Percentiles rank a stretch among this genome's conserved stretches.
These are phyloP conservation scores for Arthrinium puccinioides DNA, from an alignment of 2,329 filamentous ascomycete genomes.

Conservation along the genomic window DNA sequence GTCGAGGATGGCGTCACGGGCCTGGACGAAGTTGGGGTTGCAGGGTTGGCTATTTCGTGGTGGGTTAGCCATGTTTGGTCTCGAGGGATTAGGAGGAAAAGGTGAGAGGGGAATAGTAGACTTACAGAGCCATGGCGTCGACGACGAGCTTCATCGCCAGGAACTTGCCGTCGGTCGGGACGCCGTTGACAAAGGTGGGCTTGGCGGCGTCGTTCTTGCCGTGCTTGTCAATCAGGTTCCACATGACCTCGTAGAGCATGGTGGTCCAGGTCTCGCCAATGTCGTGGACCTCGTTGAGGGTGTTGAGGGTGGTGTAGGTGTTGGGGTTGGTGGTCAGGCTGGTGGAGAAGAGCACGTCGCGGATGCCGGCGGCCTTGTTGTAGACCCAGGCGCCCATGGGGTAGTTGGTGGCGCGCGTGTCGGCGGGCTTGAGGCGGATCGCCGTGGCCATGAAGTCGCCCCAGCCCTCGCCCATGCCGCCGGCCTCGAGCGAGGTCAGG, in stretches of 20 bases:
- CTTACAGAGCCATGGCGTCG: slow-evolving; percentile 37
- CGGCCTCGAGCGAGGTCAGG: slow-evolving; percentile 31
- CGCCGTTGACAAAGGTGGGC: slow-evolving; percentile 32
- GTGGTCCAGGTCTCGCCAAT: slow-evolving; percentile 42
- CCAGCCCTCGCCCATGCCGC: slow-evolving; percentile 45
- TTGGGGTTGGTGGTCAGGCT: slow-evolving; percentile 34
- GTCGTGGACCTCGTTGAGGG: slow-evolving; percentile 31
- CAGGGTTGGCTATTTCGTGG: slow-evolving; percentile 36
- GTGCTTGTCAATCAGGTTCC: slow-evolving; percentile 44
- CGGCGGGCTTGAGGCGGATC: slow-evolving; percentile 34
- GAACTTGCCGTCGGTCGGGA: slow-evolving; percentile 40
- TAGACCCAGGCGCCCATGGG: slow-evolving; percentile 37
- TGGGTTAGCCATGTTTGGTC: slow-evolving; percentile 2
- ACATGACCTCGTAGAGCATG: slow-evolving; percentile 45
- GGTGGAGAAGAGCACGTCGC: slow-evolving; percentile 38
- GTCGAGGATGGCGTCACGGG: slow-evolving; percentile 41
- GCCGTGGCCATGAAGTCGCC: slow-evolving; percentile 41
- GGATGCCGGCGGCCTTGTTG: slow-evolving; percentile 30
- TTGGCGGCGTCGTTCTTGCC: slow-evolving; percentile 34
- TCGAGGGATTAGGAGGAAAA: background rate
- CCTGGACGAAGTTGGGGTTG: slow-evolving; percentile 39
- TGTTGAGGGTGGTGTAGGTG: slow-evolving; percentile 31
- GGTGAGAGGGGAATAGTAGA: background rate
- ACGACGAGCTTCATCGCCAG: slow-evolving; percentile 40
- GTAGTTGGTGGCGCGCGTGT: slow-evolving; percentile 37